Evolutionary conservation across 805 yeast genomes (phyloP).

Genomic region (Suhomyces faveliae): DNA sequence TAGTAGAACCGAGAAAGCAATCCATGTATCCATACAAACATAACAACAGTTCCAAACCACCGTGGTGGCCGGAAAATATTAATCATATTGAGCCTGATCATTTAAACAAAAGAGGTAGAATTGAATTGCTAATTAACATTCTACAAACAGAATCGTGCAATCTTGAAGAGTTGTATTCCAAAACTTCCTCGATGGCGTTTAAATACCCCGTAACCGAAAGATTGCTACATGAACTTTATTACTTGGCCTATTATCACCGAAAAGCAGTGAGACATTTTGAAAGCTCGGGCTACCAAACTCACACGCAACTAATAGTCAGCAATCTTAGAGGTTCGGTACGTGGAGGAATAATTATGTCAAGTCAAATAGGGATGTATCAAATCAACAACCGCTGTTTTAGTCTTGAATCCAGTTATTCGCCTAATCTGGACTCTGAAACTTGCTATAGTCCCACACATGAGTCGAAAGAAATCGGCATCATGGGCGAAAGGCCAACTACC

Average conservation of each 20-base stretch:
- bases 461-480: background rate
- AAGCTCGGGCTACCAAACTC: background rate
- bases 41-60: constrained; percentile 50
- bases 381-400: background rate
- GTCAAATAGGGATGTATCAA: background rate
- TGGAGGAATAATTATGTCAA: constrained; percentile 1
- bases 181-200: constrained; percentile 6
- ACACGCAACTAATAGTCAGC: background rate
- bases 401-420: too few relatives aligned
- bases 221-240: constrained; percentile 26
- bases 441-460: background rate
- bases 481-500: background rate
- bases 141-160: constrained; percentile 19
- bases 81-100: constrained; percentile 76
- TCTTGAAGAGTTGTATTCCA: constrained; percentile 12
- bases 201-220: constrained; percentile 1
- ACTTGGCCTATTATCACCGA: constrained; percentile 26
- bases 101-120: constrained; percentile 55
- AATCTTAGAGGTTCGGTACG: background rate
- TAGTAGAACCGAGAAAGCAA: constrained; percentile 67
- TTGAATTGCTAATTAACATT: constrained; percentile 46
- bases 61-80: constrained; percentile 68
- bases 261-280: background rate
- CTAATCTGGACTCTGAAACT: background rate
- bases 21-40: constrained; percentile 59